Evolutionary conservation across 805 yeast species (phyloP).

Genomic region (Nakazawaea laoshanensis): DNA sequence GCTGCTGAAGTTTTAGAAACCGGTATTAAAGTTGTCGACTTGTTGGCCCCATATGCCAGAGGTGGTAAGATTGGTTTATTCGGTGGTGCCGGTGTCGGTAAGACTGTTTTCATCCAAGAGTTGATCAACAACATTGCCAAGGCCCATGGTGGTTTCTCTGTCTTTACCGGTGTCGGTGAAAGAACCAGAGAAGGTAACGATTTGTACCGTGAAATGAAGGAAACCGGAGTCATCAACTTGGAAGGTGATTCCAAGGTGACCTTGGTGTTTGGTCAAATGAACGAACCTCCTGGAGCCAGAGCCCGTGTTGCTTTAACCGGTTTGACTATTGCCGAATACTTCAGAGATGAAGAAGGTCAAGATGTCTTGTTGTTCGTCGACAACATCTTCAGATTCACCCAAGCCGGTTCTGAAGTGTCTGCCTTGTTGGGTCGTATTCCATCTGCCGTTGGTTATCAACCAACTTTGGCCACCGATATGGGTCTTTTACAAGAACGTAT

Average conservation of each 20-base stretch:
- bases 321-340: constrained; percentile 99
- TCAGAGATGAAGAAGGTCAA: constrained; percentile 99
- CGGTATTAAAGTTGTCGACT: constrained; percentile 99
- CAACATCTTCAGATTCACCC: constrained; percentile 99
- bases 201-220: constrained; percentile 99
- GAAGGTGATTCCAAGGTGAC: constrained; percentile 99
- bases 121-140: constrained; percentile 99
- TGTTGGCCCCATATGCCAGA: constrained; percentile 99
- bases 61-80: constrained; percentile 99
- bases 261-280: constrained; percentile 99
- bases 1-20: constrained; percentile 97
- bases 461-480: constrained; percentile 99
- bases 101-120: constrained; percentile 99
- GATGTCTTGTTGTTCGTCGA: constrained; percentile 99
- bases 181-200: constrained; percentile 99
- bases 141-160: constrained; percentile 99
- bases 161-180: constrained; percentile 99
- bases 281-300: constrained; percentile 99
- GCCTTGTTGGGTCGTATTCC: constrained; percentile 99
- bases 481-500: constrained; percentile 99
- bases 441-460: constrained; percentile 99
- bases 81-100: constrained; percentile 99
- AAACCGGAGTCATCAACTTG: constrained; percentile 99
- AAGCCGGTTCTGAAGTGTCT: constrained; percentile 99
- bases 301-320: constrained; percentile 99